phyloP scores from a whole-genome alignment of 2,329 filamentous ascomycete genomes.

The Botrytis pseudocinerea region DNA sequence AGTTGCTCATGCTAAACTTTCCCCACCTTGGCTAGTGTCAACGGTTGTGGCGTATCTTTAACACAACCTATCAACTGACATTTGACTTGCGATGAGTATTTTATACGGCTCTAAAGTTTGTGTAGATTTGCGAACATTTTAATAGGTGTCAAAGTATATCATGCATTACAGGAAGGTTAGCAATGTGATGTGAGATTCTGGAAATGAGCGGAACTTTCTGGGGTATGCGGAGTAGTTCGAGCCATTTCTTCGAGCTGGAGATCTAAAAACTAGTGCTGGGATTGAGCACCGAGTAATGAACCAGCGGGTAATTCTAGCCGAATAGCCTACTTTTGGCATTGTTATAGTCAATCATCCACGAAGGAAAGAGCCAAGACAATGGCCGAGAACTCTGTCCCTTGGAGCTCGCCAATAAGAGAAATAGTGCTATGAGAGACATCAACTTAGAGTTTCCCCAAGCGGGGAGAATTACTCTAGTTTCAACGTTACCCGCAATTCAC shows the following conservation, averaged over 20 bases:
- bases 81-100: neutral
- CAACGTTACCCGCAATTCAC: neutral
- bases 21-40: neutral
- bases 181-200: neutral
- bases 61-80: neutral
- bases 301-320: neutral
- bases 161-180: neutral
- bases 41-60: constrained; percentile 1
- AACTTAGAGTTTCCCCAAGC: neutral
- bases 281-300: neutral
- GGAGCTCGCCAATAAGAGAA: neutral
- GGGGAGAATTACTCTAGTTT: neutral
- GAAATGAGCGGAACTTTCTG: too few species aligned
- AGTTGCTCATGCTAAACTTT: neutral
- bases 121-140: neutral
- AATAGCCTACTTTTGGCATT: neutral
- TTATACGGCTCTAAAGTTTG: neutral
- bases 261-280: too few species aligned
- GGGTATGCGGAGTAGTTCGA: neutral
- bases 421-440: neutral
- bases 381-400: neutral
- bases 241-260: neutral
- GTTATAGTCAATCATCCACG: neutral
- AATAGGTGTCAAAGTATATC: neutral
- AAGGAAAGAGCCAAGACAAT: neutral